Evolutionary conservation across 495 filamentous ascomycete genomes (phyloP), one percentile per base, ranked within the genome.

Genomic region (Glonium stellatum): DNA sequence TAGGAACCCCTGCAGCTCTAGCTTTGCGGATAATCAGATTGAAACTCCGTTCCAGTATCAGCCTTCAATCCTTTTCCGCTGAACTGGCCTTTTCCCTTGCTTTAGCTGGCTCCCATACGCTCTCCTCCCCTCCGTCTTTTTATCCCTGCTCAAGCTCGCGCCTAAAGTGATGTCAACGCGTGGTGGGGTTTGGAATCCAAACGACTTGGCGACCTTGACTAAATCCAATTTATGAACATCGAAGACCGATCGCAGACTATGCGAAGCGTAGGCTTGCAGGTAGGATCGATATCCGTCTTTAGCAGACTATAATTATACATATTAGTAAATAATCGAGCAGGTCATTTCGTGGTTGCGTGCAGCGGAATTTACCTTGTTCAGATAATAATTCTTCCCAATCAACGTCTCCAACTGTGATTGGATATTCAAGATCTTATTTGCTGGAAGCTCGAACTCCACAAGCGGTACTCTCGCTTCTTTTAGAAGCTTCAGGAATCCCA

Each of bases 361-460:
- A 42, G n/a, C 41, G 5, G 8, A 21, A 53, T 73, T 48, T 69
- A 84, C 82, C 80, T 95, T 91, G 75, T 97, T 92, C 27, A 98
- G 78, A 70, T 96, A 97, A 77, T 97, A 98, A 72, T 98, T 97
- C 70, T 92, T 86, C 12, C 84, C 82, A 61, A 98, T 95, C 53
- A 97, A 79, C 70, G 90, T 91, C 79, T 97, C 92, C 1, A 97
- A 81, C 72, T 97, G 95, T 10, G 85, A 88, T 69, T 97, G 90
- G n/a, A 97, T 87, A 65, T 96, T 93, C 54, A 90, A 79, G 62
- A 97, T 87, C 79, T 93, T 93, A 75, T 87, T 90, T 41, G 80
- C 78, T 10, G 53, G 92, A 69, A 98, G 93, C 63, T 96, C 92
- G 62, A 95, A 97, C 73, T 98, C 93, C 11, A 96, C 89, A 3